Evolutionary conservation across 176 grass and related monocot species (phyloP), one percentile per base, ranked within the genome.

Genomic region (Oryza nivara): DNA sequence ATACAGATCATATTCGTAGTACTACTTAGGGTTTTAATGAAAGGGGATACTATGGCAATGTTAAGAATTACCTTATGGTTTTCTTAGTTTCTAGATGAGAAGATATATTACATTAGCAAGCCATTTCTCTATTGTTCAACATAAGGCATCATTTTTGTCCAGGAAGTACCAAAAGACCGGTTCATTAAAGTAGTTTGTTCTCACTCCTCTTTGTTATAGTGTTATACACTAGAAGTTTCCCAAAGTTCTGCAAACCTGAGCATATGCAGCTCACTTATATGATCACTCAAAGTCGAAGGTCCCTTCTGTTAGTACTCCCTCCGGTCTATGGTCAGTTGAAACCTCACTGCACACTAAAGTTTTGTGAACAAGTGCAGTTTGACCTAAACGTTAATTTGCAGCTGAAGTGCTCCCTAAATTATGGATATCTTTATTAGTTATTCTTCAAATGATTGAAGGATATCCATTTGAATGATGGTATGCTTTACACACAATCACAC

Each of bases 251-350:
- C 12, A 36, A 65, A 64, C 7, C 80, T 71, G 49, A 23, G 11
- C 41, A 84, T 84, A 68, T 70, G 74, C 68, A 80, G 35, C 17
- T 63, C 41, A 80, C 64, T 28, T 84, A 20, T 60, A 56, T 7
- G 9, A 56, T 56, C 51, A 56, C 5, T 54, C 15, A 54, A 19
- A 54, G 16, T 54, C 51, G 19, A 56, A 56, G 16, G 15, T 17
- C 1, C 51, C 14, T 19, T 75, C 73, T 68, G 38, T 48, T 48
- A 87, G 9, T 49, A 60, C 14, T 51, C 40, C 40, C 40, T 41
- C 7, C 0, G 3, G 41, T 86, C 34, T 5, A 45, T 32, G 0
- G 20, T 19, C 4, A 89, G 49, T 75, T 89, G 65, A 79, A 65
- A 70, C 25, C 64, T n/a, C 76, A 5, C 11, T 51, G 17, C 32